phyloP scores from a whole-genome alignment of 2,329 filamentous ascomycete species.

The Neofusicoccum ribis region DNA sequence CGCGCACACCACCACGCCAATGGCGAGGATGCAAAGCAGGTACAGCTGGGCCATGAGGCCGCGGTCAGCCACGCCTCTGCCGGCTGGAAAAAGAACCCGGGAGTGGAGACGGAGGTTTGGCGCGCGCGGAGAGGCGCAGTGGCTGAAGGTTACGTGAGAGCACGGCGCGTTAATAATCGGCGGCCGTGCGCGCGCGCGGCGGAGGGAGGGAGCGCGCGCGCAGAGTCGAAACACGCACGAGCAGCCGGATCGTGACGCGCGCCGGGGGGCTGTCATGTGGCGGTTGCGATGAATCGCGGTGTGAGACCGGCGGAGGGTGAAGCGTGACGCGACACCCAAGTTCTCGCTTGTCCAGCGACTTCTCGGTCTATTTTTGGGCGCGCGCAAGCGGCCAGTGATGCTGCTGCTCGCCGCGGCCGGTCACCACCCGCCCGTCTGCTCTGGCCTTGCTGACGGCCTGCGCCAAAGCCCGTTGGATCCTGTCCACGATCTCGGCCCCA shows the following conservation, averaged over 20 bases:
- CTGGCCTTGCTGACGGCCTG: not conserved
- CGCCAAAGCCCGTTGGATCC: not conserved
- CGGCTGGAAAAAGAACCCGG: constrained; percentile 3
- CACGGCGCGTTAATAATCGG: constrained; percentile 1
- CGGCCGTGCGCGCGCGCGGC: not conserved
- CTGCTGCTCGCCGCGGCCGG: not conserved
- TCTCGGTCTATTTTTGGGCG: constrained; percentile 6
- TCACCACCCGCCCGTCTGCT: not conserved
- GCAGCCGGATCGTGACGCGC: not conserved
- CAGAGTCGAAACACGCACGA: not conserved
- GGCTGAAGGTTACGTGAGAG: constrained; percentile 15
- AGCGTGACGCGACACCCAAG: not conserved
- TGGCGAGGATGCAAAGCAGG: not conserved
- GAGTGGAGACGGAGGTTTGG: constrained; percentile 10
- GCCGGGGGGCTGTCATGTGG: not conserved
- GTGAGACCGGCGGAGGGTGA: not conserved
- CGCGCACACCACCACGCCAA: constrained; percentile 4
- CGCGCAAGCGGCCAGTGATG: not conserved
- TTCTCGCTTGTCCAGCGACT: not conserved
- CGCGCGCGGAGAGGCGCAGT: not conserved
- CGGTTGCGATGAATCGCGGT: not conserved
- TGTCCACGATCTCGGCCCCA: constrained; percentile 9
- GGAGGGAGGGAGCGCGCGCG: not conserved
- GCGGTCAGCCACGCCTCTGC: constrained; percentile 1
- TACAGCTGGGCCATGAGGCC: not conserved